These are phyloP conservation scores for Komagataella pastoris DNA, from an alignment of 805 yeast genomes.

Conservation along the genomic window DNA sequence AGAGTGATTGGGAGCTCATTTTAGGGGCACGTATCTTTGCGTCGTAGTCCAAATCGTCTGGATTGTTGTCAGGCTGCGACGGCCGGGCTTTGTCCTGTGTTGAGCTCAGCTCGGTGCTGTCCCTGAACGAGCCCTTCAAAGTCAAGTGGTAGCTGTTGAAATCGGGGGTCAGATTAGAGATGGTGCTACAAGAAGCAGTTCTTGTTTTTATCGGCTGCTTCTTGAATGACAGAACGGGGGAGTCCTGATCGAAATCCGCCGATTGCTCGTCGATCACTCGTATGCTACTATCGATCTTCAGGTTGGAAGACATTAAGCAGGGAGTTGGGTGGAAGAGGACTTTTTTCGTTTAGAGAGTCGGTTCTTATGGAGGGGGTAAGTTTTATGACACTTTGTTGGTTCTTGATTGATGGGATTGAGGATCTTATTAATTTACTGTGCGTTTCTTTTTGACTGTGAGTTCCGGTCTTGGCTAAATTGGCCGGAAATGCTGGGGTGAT, in stretches of 20 bases:
- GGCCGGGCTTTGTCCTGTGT: not conserved
- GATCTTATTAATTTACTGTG: not conserved
- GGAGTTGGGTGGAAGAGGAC: not conserved
- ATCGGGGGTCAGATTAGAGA: constrained; percentile 2
- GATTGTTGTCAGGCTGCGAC: not conserved
- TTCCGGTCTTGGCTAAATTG: not conserved
- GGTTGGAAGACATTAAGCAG: not conserved
- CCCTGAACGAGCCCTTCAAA: not conserved
- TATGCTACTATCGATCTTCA: not conserved
- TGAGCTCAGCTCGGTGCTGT: not conserved
- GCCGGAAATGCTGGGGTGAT: not conserved
- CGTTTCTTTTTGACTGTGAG: not conserved
- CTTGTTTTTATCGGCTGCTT: constrained; percentile 3
- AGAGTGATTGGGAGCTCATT: constrained; percentile 22
- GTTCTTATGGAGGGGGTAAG: not conserved
- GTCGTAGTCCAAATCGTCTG: constrained; percentile 23
- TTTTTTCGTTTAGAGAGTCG: not conserved
- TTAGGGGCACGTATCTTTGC: constrained; percentile 44
- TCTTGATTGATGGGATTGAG: not conserved
- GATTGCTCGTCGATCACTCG: not conserved
- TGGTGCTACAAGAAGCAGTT: constrained; percentile 3
- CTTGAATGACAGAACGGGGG: constrained; percentile 6
- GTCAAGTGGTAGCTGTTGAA: not conserved
- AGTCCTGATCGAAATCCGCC: not conserved
- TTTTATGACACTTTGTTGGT: not conserved